phyloP scores from a whole-genome alignment of 306 rosid species.

The Vicia faba region DNA sequence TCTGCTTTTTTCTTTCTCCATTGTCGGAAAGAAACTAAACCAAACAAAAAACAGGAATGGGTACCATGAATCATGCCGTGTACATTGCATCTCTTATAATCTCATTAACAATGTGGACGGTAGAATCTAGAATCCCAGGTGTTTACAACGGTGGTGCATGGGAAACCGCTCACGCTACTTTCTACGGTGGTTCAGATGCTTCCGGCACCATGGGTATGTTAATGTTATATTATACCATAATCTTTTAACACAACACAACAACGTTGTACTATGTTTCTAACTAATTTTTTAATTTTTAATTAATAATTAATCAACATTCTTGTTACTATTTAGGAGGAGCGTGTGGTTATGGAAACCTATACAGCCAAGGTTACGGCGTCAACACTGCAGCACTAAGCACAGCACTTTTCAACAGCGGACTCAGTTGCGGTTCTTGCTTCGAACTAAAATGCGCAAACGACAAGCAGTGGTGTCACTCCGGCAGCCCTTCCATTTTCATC shows the following conservation, averaged over 20 bases:
- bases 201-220: conserved; percentile 97
- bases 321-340: conserved; percentile 68
- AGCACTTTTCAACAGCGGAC: conserved; percentile 81
- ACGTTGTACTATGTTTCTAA: background rate
- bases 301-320: background rate
- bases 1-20: background rate
- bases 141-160: conserved; percentile 72
- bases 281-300: background rate
- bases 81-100: conserved; percentile 45
- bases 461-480: conserved; percentile 81
- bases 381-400: conserved; percentile 94
- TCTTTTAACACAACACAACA: background rate
- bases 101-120: conserved; percentile 46
- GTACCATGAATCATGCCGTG: conserved; percentile 1
- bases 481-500: conserved; percentile 83
- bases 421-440: conserved; percentile 92
- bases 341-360: conserved; percentile 90
- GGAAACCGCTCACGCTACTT: conserved; percentile 92
- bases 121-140: conserved; percentile 82
- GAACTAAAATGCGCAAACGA: conserved; percentile 85
- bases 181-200: conserved; percentile 96
- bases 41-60: conserved; percentile 42
- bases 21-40: background rate
- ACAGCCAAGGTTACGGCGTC: conserved; percentile 96
- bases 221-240: background rate